These are phyloP conservation scores for Macrocystidia cucumis DNA, from an alignment of 1,284 basidiomycete genomes.

Conservation along the genomic window DNA sequence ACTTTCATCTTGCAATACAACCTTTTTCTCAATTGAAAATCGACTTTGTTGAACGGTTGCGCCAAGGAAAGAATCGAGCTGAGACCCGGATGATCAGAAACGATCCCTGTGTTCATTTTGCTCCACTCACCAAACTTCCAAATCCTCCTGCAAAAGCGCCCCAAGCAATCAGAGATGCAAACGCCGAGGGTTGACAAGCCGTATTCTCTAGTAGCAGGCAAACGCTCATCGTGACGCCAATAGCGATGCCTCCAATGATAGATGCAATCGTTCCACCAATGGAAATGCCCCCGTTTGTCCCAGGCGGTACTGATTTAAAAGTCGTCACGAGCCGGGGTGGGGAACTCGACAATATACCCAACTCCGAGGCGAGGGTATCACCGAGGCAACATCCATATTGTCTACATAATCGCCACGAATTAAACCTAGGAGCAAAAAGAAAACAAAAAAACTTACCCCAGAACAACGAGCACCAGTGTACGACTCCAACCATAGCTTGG, in stretches of 20 bases:
- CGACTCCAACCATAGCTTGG: slow-evolving; percentile 44
- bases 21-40: slow-evolving; percentile 57
- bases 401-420: slow-evolving; percentile 23
- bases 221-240: slow-evolving; percentile 55
- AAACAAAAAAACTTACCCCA: slow-evolving; percentile 60
- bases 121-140: slow-evolving; percentile 62
- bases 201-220: slow-evolving; percentile 61
- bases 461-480: slow-evolving; percentile 49
- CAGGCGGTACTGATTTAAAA: slow-evolving; percentile 67
- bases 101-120: neutral
- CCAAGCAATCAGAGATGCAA: slow-evolving; percentile 39
- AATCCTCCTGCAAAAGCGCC: slow-evolving; percentile 61
- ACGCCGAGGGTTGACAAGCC: slow-evolving; percentile 27
- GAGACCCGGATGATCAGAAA: slow-evolving; percentile 3
- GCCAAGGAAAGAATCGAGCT: slow-evolving; percentile 84
- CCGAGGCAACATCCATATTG: slow-evolving; percentile 82
- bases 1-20: slow-evolving; percentile 59
- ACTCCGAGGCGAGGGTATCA: slow-evolving; percentile 73
- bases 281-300: slow-evolving; percentile 89
- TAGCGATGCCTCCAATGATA: slow-evolving; percentile 63
- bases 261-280: slow-evolving; percentile 70
- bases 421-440: neutral
- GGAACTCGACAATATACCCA: slow-evolving; percentile 73
- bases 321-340: slow-evolving; percentile 75
- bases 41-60: slow-evolving; percentile 83